Percentiles rank a stretch among this genome's conserved stretches.
Evolutionary conservation across 176 grass and related monocot species (phyloP).

Genomic region (Echinochloa phyllopogon): DNA sequence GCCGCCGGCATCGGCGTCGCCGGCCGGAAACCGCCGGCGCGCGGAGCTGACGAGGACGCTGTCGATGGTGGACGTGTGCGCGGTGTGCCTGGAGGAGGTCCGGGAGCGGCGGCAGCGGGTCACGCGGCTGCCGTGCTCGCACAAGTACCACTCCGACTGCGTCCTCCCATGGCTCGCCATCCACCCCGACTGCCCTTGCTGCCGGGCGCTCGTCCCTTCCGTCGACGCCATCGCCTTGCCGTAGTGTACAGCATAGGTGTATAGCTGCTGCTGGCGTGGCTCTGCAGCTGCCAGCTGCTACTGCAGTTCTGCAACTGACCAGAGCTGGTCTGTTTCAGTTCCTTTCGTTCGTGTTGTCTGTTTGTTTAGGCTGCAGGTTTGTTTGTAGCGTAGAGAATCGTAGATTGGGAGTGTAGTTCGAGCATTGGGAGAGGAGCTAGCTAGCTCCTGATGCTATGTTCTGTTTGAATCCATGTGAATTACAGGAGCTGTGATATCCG

Average conservation of each 20-base stretch:
- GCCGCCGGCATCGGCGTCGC: background rate
- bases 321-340: no score
- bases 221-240: background rate
- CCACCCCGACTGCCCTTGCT: slow-evolving; percentile 78
- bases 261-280: background rate
- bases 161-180: slow-evolving; percentile 81
- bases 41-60: slow-evolving; percentile 32
- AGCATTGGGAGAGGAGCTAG: no score
- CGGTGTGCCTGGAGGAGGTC: slow-evolving; percentile 75
- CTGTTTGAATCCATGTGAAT: background rate
- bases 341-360: no score
- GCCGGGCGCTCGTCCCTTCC: slow-evolving; percentile 54
- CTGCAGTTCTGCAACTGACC: no score
- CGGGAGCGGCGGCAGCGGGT: slow-evolving; percentile 44
- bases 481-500: background rate
- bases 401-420: no score
- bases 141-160: slow-evolving; percentile 85
- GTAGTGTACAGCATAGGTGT: background rate
- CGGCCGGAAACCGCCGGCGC: background rate
- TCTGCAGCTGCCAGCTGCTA: no score
- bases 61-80: slow-evolving; percentile 57
- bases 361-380: no score
- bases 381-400: no score
- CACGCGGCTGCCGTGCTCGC: slow-evolving; percentile 73
- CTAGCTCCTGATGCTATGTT: background rate